These are phyloP conservation scores for Mycosphaerelloides madeirae DNA, from an alignment of 2,329 filamentous ascomycete genomes.

Conservation along the genomic window DNA sequence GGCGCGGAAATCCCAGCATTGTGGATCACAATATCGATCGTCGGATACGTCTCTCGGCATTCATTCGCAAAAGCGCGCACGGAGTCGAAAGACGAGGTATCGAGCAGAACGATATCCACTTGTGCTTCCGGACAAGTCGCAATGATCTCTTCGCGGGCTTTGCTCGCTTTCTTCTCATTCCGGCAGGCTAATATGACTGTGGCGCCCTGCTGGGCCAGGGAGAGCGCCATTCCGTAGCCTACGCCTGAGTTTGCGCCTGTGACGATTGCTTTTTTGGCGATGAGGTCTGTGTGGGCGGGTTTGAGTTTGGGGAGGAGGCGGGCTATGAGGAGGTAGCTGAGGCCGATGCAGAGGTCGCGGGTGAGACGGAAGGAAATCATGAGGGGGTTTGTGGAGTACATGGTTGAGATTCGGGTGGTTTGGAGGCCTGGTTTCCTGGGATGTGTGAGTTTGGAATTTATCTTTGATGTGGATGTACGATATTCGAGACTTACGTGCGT, in stretches of 20 bases:
- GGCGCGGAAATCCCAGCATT: constrained; percentile 3
- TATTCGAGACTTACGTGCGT: too few species aligned
- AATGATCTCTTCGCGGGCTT: neutral
- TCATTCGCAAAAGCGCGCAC: constrained; percentile 1
- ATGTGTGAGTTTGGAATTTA: too few species aligned
- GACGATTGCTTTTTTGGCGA: constrained; percentile 12
- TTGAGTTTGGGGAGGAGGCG: neutral
- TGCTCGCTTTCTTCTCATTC: neutral
- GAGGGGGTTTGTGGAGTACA: too few species aligned
- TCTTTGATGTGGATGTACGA: too few species aligned
- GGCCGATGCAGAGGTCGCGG: too few species aligned
- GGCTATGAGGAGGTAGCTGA: neutral
- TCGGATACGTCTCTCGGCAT: constrained; percentile 1
- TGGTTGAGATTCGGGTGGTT: too few species aligned
- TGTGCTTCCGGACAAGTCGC: constrained; percentile 42
- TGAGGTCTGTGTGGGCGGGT: constrained; percentile 3
- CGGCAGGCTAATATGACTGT: constrained; percentile 1
- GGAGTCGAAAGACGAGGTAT: constrained; percentile 3
- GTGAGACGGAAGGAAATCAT: too few species aligned
- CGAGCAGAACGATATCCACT: constrained; percentile 26
- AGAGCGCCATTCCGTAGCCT: constrained; percentile 10
- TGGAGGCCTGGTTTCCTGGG: too few species aligned
- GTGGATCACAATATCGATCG: constrained; percentile 4
- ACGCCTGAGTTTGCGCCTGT: constrained; percentile 15
- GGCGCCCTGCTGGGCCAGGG: constrained; percentile 6